Base-by-base conservation (phyloP, 148 eudicot genomes). In the Chenopodium formosanum region DNA sequence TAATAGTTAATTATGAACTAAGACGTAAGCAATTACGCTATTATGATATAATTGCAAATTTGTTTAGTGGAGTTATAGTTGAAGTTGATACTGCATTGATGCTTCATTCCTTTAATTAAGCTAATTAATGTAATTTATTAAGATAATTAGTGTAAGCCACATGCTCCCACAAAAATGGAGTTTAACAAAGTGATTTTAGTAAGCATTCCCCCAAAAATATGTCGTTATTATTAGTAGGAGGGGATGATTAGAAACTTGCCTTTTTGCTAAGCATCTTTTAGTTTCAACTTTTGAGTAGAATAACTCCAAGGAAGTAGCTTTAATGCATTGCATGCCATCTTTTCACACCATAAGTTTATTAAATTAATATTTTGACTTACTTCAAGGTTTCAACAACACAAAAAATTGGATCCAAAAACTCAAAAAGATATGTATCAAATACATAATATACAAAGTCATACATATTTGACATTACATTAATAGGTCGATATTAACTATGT, bases 161-260 rank as follows among this genome's bases (percentile, higher is more conserved):
- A 80, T 80, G 82, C 82, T 80, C 82, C 82, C 76, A 63, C 27
- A 80, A 72, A 80, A 20, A 73, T 46, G 78, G 82, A 80, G 71
- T 40, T 4, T 25, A 19, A 27, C 19, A 80, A 63, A 62, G 71
- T 60, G 68, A n/a, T 40, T 40, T 44, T 19, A 27, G 6, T 19
- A 10, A 13, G 44, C 64, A 10, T 27, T 40, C 32, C 13, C 32
- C 27, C 25, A 6, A 62, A 70, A 34, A 50, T 1, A 69, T 53
- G 74, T 69, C 50, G 29, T 68, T 68, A 65, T 78, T 79, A 65
- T 78, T 79, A 68, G 62, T 65, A 17, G 1, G 11, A 76, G 60
- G 80, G 63, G 71, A n/a, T 78, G 80, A 67, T 48, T 65, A 78
- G 22, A 46, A 47, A 67, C n/a, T 5, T 66, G 25, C 48, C 23